Evolutionary conservation across 495 filamentous ascomycete genomes (phyloP).

Genomic region (Daldinia decipiens): DNA sequence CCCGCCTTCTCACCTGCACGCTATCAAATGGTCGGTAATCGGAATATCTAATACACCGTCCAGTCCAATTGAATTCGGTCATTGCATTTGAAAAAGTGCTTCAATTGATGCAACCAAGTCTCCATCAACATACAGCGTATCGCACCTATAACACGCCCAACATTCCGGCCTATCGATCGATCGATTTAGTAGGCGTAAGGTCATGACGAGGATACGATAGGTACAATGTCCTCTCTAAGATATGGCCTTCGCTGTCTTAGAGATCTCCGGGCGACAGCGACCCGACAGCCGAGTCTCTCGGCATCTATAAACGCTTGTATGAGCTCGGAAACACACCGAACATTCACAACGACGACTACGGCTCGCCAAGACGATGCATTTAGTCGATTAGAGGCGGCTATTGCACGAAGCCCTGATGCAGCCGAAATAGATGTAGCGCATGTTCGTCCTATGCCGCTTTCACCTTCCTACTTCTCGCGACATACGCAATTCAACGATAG

Average conservation of each 20-base stretch:
- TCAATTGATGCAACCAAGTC: constrained; percentile 3
- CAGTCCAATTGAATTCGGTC: constrained; percentile 28
- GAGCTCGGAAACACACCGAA: constrained; percentile 26
- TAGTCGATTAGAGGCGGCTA: constrained; percentile 29
- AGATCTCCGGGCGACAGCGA: constrained; percentile 30
- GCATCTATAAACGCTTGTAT: constrained; percentile 16
- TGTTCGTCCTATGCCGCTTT: constrained; percentile 81
- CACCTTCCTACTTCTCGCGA: constrained; percentile 92
- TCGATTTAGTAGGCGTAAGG: constrained; percentile 20
- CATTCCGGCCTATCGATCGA: constrained; percentile 3
- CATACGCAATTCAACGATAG: constrained; percentile 87
- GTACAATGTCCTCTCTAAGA: constrained; percentile 47
- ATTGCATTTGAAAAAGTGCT: constrained; percentile 34
- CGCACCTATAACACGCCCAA: constrained; percentile 1
- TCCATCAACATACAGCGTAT: not conserved
- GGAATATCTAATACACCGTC: constrained; percentile 35
- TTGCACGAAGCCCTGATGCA: constrained; percentile 32
- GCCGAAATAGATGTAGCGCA: constrained; percentile 35
- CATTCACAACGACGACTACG: constrained; percentile 38
- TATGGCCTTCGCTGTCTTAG: constrained; percentile 46
- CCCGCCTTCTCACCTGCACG: not conserved
- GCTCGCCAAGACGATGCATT: constrained; percentile 17
- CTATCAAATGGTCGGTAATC: constrained; percentile 8
- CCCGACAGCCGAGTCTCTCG: constrained; percentile 36
- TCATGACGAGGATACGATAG: constrained; percentile 46